phyloP scores from a whole-genome alignment of 1,284 basidiomycete species.

The Acaromyces ingoldii region DNA sequence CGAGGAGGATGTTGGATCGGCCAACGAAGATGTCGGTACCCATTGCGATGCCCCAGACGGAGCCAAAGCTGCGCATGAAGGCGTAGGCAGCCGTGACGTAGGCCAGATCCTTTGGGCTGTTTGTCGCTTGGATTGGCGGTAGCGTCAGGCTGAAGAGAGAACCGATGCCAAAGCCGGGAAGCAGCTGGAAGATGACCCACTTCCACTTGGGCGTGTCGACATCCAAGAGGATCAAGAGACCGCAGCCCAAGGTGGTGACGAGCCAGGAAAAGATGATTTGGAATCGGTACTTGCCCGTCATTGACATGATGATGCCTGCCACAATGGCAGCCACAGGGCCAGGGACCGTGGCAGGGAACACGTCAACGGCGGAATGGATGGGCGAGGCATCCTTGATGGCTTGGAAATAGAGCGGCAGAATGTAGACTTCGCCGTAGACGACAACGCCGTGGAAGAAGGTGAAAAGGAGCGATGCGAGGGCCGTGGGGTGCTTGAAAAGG shows the following conservation, averaged over 20 bases:
- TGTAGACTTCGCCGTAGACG: constrained; percentile 39
- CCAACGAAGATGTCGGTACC: constrained; percentile 24
- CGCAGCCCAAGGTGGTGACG: constrained; percentile 32
- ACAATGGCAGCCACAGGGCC: constrained; percentile 26
- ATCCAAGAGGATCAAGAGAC: constrained; percentile 51
- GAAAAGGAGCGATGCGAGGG: constrained; percentile 36
- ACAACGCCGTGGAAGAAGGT: constrained; percentile 49
- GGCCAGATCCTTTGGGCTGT: constrained; percentile 23
- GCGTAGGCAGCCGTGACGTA: constrained; percentile 27
- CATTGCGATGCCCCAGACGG: constrained; percentile 34
- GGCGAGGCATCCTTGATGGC: constrained; percentile 55
- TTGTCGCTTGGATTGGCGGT: constrained; percentile 29
- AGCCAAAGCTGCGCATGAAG: constrained; percentile 27
- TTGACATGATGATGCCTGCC: constrained; percentile 31
- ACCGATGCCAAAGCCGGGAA: constrained; percentile 28
- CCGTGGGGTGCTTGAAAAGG: constrained; percentile 41
- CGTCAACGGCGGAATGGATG: constrained; percentile 54
- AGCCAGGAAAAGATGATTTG: constrained; percentile 51
- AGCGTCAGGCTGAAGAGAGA: constrained; percentile 28
- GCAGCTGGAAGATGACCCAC: constrained; percentile 51
- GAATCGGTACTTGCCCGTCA: constrained; percentile 40
- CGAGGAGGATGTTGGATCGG: too few species aligned
- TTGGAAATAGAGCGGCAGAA: constrained; percentile 55
- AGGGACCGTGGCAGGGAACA: constrained; percentile 48
- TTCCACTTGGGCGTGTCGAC: constrained; percentile 45